phyloP scores from a whole-genome alignment of 2,329 filamentous ascomycete species.

The Aspergillus versicolor region DNA sequence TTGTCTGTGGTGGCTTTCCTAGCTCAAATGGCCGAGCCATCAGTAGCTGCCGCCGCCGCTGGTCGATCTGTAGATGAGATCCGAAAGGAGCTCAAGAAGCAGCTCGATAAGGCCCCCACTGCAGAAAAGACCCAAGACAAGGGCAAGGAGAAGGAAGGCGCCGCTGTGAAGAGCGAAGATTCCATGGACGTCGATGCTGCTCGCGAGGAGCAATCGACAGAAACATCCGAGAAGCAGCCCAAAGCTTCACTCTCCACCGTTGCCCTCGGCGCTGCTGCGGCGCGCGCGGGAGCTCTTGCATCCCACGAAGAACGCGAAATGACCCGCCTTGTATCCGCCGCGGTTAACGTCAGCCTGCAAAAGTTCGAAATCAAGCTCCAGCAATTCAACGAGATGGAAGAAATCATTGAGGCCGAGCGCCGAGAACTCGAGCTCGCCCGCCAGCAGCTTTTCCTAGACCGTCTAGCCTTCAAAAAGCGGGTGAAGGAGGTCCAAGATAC shows the following conservation, averaged over 20 bases:
- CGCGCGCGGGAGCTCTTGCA: constrained; percentile 80
- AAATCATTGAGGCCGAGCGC: constrained; percentile 85
- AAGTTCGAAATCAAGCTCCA: constrained; percentile 95
- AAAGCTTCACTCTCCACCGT: constrained; percentile 64
- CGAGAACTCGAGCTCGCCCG: constrained; percentile 87
- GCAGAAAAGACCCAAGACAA: constrained; percentile 49
- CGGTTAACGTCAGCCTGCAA: constrained; percentile 89
- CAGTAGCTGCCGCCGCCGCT: constrained; percentile 85
- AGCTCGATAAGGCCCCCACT: constrained; percentile 64
- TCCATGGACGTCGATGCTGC: constrained; percentile 57
- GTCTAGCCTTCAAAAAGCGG: constrained; percentile 83
- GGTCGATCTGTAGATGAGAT: constrained; percentile 85
- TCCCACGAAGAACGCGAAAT: constrained; percentile 97
- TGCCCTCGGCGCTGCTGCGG: constrained; percentile 81
- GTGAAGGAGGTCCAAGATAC: constrained; percentile 79
- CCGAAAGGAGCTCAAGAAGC: constrained; percentile 73
- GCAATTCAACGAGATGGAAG: constrained; percentile 96
- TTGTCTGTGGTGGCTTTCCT: constrained; percentile 95
- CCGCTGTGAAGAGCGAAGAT: constrained; percentile 54
- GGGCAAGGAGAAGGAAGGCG: constrained; percentile 50
- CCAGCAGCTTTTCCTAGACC: constrained; percentile 90
- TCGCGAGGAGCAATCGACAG: constrained; percentile 28
- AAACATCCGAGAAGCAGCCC: constrained; percentile 43
- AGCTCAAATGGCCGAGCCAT: constrained; percentile 84
- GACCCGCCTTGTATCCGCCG: constrained; percentile 86